A percentile compares a stretch with the other conserved stretches of the same genome.
phyloP scores from a whole-genome alignment of 164 flowering plant genomes.

The Warburgia ugandensis region DNA sequence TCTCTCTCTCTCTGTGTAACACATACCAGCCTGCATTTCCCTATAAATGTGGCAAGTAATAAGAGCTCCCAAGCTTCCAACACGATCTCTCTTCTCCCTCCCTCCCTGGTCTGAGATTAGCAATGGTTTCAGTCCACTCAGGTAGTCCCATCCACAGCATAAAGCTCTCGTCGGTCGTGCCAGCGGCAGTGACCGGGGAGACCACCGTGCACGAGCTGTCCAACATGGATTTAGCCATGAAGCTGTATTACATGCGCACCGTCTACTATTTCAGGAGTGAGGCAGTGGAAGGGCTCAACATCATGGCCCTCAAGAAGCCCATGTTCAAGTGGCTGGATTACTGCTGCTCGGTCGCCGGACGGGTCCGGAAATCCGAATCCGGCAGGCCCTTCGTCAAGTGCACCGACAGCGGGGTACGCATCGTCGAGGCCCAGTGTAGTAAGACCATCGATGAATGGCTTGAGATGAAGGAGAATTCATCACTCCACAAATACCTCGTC shows the following conservation, averaged over 20 bases:
- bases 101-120: background rate
- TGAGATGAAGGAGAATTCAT: conserved; percentile 8
- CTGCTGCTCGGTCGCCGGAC: conserved; percentile 30
- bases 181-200: conserved; percentile 43
- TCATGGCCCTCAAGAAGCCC: conserved; percentile 34
- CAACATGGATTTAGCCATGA: conserved; percentile 57
- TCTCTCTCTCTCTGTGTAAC: background rate
- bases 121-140: conserved; percentile 8
- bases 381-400: conserved; percentile 60
- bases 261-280: conserved; percentile 44
- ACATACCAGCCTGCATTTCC: background rate
- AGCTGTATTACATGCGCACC: conserved; percentile 57
- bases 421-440: conserved; percentile 41
- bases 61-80: background rate
- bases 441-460: conserved; percentile 41
- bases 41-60: background rate
- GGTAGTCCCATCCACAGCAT: conserved; percentile 20
- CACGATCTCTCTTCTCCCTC: background rate
- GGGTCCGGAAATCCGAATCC: conserved; percentile 42
- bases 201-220: conserved; percentile 26
- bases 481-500: conserved; percentile 22
- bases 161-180: conserved; percentile 53
- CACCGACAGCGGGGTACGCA: conserved; percentile 67
- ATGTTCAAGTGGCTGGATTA: conserved; percentile 46
- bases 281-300: conserved; percentile 26